A percentile compares a stretch with the other conserved stretches of the same genome.
Evolutionary conservation across 2,329 filamentous ascomycete species (phyloP).

Genomic region (Cytospora paraplurivora): DNA sequence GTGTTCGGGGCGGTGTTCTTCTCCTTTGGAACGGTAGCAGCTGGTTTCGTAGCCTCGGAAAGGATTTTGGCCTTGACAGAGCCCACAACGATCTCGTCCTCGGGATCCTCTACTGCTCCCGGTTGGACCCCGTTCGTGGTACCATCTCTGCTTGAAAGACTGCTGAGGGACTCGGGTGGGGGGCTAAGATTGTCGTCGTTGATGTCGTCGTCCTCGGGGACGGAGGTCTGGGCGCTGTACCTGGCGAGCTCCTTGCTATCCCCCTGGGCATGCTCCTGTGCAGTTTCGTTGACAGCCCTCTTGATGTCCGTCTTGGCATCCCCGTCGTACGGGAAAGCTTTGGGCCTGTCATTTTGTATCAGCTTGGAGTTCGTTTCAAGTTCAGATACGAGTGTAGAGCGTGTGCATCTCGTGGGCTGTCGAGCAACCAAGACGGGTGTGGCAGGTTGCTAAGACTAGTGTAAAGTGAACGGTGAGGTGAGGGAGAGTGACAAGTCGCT

Average conservation of each 20-base stretch:
- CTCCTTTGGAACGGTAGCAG: slow-evolving; percentile 46
- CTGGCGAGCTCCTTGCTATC: slow-evolving; percentile 1
- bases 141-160: slow-evolving; percentile 42
- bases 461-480: not conserved
- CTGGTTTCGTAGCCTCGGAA: slow-evolving; percentile 41
- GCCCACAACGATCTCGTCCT: slow-evolving; percentile 58
- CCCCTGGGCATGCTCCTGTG: not conserved
- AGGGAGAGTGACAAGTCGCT: not conserved
- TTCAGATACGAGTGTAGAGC: not conserved
- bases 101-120: slow-evolving; percentile 36
- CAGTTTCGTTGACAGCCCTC: not conserved
- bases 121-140: slow-evolving; percentile 30
- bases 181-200: slow-evolving; percentile 49
- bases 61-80: slow-evolving; percentile 40
- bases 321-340: not conserved
- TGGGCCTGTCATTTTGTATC: not conserved
- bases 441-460: not conserved
- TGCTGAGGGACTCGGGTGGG: slow-evolving; percentile 44
- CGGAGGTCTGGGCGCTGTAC: slow-evolving; percentile 31
- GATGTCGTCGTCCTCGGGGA: slow-evolving; percentile 40
- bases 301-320: not conserved
- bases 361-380: not conserved
- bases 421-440: not conserved
- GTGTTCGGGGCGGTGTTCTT: slow-evolving; percentile 4
- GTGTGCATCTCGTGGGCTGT: not conserved